These are phyloP conservation scores for Croton setiger DNA, from an alignment of 441 rosid species.

Conservation along the genomic window DNA sequence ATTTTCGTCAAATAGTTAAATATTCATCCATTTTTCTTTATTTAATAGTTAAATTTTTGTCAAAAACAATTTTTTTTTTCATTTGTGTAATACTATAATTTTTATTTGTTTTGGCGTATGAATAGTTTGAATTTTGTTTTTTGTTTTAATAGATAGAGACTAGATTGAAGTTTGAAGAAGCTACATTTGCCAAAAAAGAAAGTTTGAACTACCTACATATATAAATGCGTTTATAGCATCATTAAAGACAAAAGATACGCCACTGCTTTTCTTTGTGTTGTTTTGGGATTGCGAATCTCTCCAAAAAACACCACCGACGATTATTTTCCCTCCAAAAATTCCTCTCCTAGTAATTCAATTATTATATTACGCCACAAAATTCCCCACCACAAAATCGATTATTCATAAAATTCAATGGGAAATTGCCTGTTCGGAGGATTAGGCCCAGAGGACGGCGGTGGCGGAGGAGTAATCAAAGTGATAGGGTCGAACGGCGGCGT, in stretches of 20 bases:
- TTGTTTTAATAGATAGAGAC: no score
- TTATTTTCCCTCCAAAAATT: background rate
- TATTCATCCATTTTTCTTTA: no score
- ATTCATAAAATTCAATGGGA: constrained; percentile 41
- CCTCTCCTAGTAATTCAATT: background rate
- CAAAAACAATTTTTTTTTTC: no score
- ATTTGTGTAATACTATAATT: background rate
- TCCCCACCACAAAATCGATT: background rate
- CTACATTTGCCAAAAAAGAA: no score
- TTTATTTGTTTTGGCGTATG: constrained; percentile 11
- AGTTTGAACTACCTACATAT: no score
- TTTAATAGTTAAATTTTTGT: no score
- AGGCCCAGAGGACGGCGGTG: constrained; percentile 28
- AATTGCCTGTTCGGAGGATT: constrained; percentile 76
- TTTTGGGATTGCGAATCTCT: no score
- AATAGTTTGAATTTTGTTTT: constrained; percentile 7
- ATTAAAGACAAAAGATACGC: no score
- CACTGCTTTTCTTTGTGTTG: no score
- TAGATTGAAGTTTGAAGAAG: no score
- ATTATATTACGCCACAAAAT: background rate
- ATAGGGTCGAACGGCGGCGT: constrained; percentile 52
- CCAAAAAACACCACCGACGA: constrained; percentile 29
- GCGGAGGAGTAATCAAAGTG: constrained; percentile 44
- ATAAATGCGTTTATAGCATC: no score
- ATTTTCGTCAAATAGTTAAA: no score